Evolutionary conservation across 441 rosid species (phyloP).

Genomic region (Gossypium schwendimanii): DNA sequence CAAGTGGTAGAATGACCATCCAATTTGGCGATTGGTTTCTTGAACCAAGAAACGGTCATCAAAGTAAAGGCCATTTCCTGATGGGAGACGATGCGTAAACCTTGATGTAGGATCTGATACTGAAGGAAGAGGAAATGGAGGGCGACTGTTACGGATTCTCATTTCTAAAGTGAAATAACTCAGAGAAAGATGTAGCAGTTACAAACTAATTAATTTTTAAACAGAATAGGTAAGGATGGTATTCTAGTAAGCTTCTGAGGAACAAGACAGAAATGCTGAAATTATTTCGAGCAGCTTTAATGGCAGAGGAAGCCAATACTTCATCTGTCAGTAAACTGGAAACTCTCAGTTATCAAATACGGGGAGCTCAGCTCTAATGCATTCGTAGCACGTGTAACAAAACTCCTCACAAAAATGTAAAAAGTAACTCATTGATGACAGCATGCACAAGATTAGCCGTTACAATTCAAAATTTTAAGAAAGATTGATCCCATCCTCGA

Average conservation of each 20-base stretch:
- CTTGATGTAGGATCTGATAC: constrained; percentile 5
- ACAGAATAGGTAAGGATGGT: neutral
- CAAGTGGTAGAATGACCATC: constrained; percentile 17
- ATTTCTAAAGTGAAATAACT: constrained; percentile 14
- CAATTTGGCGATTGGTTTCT: constrained; percentile 19
- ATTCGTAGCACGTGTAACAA: constrained; percentile 19
- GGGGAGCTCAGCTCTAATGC: constrained; percentile 24
- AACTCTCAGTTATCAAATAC: constrained; percentile 13
- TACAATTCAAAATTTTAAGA: neutral
- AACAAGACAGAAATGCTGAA: neutral
- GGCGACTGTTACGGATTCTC: constrained; percentile 26
- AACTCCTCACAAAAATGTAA: neutral
- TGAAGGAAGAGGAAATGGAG: constrained; percentile 17
- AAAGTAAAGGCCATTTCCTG: neutral
- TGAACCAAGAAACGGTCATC: constrained; percentile 22
- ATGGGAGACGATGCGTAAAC: neutral
- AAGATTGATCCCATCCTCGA: neutral
- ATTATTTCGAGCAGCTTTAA: neutral
- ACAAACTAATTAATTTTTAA: neutral
- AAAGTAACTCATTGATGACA: constrained; percentile 8
- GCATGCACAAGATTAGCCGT: neutral
- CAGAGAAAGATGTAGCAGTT: neutral
- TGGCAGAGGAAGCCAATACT: constrained; percentile 5
- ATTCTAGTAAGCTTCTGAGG: neutral
- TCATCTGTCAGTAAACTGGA: constrained; percentile 17